phyloP scores from a whole-genome alignment of 2,329 filamentous ascomycete species.

The Fusarium dlaminii region DNA sequence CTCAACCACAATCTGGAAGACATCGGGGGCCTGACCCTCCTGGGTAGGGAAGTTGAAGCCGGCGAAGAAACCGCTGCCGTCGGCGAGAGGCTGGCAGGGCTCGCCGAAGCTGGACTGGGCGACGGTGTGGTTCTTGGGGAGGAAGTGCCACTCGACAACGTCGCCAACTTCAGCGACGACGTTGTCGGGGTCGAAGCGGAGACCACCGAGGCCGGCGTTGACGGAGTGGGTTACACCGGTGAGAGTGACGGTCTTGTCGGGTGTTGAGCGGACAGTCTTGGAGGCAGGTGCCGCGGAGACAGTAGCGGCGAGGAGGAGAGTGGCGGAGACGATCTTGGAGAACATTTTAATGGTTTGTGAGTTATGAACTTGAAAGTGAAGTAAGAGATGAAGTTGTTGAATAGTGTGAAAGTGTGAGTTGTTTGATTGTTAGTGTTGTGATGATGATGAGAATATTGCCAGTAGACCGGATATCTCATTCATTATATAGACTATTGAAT shows the following conservation, averaged over 20 bases:
- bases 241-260: conserved; percentile 47
- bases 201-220: conserved; percentile 55
- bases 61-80: conserved; percentile 54
- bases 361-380: not conserved
- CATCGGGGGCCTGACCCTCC: conserved; percentile 49
- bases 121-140: conserved; percentile 61
- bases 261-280: conserved; percentile 38
- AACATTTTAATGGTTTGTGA: conserved; percentile 44
- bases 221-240: conserved; percentile 57
- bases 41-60: conserved; percentile 55
- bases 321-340: conserved; percentile 43
- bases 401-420: not conserved
- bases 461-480: conserved; percentile 6
- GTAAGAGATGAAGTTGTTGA: not conserved
- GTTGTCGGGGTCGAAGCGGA: conserved; percentile 61
- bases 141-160: conserved; percentile 65
- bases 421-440: conserved; percentile 6
- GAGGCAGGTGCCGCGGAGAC: conserved; percentile 47
- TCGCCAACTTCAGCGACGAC: conserved; percentile 60
- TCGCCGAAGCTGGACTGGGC: conserved; percentile 53
- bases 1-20: conserved; percentile 57
- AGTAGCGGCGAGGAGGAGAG: conserved; percentile 44
- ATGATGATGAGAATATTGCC: conserved; percentile 27
- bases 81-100: conserved; percentile 54
- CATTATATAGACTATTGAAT: conserved; percentile 34